These are phyloP conservation scores for Xylaria sp. DNA, from an alignment of 2,329 filamentous ascomycete genomes.

Conservation along the genomic window DNA sequence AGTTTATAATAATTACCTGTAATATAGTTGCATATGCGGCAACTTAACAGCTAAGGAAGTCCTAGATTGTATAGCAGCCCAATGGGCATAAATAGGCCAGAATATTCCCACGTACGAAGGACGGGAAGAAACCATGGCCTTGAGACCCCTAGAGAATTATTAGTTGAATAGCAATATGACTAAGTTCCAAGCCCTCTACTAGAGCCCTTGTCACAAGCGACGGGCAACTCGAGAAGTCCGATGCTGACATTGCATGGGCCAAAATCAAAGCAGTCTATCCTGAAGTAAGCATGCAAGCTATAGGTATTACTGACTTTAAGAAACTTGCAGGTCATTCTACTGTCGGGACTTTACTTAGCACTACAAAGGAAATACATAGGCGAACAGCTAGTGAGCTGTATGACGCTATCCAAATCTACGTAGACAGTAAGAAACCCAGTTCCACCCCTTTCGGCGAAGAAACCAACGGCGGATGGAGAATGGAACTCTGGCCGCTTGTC, in stretches of 20 bases:
- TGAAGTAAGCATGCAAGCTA: slow-evolving; percentile 27
- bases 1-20: too few relatives aligned
- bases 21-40: too few relatives aligned
- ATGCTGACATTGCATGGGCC: slow-evolving; percentile 54
- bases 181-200: too few relatives aligned
- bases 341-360: slow-evolving; percentile 59
- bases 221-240: slow-evolving; percentile 54
- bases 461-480: slow-evolving; percentile 34
- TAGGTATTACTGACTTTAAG: slow-evolving; percentile 41
- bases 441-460: neutral
- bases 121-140: too few relatives aligned
- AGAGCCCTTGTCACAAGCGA: too few relatives aligned
- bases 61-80: too few relatives aligned
- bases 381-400: slow-evolving; percentile 56
- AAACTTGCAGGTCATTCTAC: slow-evolving; percentile 56
- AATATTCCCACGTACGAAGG: too few relatives aligned
- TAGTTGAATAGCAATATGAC: too few relatives aligned
- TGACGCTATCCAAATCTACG: slow-evolving; percentile 57
- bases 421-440: slow-evolving; percentile 62
- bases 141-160: too few relatives aligned
- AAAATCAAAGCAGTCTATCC: slow-evolving; percentile 55
- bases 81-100: too few relatives aligned
- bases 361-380: slow-evolving; percentile 53
- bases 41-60: too few relatives aligned
- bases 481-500: slow-evolving; percentile 55